Conservation (phyloP, 2,329 filamentous ascomycete genomes). For the Colletotrichum spinosum region DNA sequence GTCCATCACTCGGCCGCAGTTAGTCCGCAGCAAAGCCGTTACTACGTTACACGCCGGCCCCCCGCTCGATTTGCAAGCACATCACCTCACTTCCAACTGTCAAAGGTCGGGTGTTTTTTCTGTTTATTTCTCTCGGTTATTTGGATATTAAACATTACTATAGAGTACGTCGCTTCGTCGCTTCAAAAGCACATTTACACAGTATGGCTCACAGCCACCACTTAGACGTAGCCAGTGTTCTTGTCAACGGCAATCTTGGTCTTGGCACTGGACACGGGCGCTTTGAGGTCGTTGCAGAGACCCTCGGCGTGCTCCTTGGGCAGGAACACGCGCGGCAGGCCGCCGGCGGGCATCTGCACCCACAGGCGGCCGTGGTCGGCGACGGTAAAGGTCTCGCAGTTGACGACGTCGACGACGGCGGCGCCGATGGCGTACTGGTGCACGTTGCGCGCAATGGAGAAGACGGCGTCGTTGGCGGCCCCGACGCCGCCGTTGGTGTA, state of each 20-base stretch:
- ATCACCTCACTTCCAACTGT: too few species aligned
- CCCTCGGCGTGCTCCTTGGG: constrained; percentile 33
- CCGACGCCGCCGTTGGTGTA: constrained; percentile 54
- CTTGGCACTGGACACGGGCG: constrained; percentile 24
- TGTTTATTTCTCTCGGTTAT: too few species aligned
- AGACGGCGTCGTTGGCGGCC: constrained; percentile 45
- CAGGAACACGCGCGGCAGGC: constrained; percentile 31
- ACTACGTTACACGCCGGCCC: too few species aligned
- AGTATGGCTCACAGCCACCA: too few species aligned
- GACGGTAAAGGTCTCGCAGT: constrained; percentile 48
- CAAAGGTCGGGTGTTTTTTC: too few species aligned
- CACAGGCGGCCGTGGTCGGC: constrained; percentile 30
- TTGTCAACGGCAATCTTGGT: constrained; percentile 35
- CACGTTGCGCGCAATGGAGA: constrained; percentile 48
- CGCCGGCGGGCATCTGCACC: constrained; percentile 35
- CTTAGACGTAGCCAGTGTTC: constrained; percentile 21
- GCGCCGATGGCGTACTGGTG: constrained; percentile 49
- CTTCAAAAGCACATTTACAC: too few species aligned
- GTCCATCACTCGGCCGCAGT: too few species aligned
- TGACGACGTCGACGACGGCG: constrained; percentile 54
- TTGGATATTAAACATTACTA: too few species aligned
- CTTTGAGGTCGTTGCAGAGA: constrained; percentile 31
- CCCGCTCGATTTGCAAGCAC: too few species aligned
- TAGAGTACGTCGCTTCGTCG: too few species aligned
- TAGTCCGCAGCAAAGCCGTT: too few species aligned